phyloP scores from a whole-genome alignment of 495 filamentous ascomycete genomes.

The Filosporella fistucella region DNA sequence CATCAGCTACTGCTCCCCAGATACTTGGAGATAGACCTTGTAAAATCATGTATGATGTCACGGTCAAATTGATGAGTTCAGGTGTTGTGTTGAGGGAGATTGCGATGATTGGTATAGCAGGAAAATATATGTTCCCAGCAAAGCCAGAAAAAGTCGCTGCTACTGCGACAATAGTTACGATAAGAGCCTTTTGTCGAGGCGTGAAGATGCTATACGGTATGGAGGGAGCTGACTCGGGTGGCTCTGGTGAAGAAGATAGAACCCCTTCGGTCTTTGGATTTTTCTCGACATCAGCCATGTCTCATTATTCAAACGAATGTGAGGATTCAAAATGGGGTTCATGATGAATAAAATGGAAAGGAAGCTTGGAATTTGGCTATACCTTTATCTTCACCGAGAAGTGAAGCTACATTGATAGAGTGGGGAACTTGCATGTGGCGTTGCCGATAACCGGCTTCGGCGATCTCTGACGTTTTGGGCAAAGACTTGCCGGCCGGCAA shows the following conservation, averaged over 20 bases:
- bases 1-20: slow-evolving; percentile 54
- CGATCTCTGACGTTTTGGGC: too few species aligned
- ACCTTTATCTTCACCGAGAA: too few species aligned
- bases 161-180: slow-evolving; percentile 40
- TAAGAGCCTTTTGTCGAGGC: slow-evolving; percentile 39
- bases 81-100: slow-evolving; percentile 24
- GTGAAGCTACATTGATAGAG: too few species aligned
- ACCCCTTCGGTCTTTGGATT: background rate
- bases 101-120: slow-evolving; percentile 31
- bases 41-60: slow-evolving; percentile 34
- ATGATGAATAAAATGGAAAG: too few species aligned
- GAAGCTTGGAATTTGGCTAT: too few species aligned
- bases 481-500: too few species aligned
- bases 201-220: slow-evolving; percentile 43
- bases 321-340: too few species aligned
- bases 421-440: too few species aligned
- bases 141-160: slow-evolving; percentile 51
- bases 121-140: slow-evolving; percentile 45
- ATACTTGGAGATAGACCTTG: slow-evolving; percentile 19
- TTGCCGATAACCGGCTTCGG: too few species aligned
- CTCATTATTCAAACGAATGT: too few species aligned
- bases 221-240: background rate
- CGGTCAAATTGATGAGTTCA: slow-evolving; percentile 32
- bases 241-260: background rate
- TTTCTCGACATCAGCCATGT: too few species aligned